Base-by-base conservation (phyloP, 345 rosid genomes). In the Noccaea bulbosa region DNA sequence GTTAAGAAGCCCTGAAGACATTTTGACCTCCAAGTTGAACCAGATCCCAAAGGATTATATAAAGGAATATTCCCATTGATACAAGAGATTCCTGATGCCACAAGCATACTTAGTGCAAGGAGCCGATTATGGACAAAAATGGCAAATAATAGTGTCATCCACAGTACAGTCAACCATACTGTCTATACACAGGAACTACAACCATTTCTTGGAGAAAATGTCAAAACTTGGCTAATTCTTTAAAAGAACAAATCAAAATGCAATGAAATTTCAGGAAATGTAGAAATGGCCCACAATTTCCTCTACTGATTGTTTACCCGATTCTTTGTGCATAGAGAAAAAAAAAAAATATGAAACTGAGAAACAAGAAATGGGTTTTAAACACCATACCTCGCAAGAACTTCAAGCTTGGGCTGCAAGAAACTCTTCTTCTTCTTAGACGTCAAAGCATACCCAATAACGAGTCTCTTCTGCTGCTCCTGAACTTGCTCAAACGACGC, bases 401-500 rank as follows among this genome's bases (percentile, higher is more conserved):
- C 63, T 80, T 86, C 91, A 65, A 92, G 87, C 70, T 86, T 82
- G 44, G 98, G 98, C 78, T 86, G 89, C 85, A 92, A 80, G 75
- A 92, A 92, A 78, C 96, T 89, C 77, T 81, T 83, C 78, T 78
- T 90, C 87, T 92, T 92, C 90, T 92, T 92, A 15, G 86, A 72
- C 10, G 95, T 89, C 78, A 92, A 79, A 74, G 98, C 96, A 69
- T 92, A 88, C 34, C 98, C 98, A 59, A 92, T 87, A 24, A 86
- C 86, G 32, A 79, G 78, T 30, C 61, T 73, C 46, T 74, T 20
- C 7, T 56, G 5, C 30, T 65, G 39, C 33, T 53, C 43, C 27
- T 62, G 34, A 12, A 2, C 48, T 54, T 65, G 59, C 8, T 62
- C 35, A 65, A 34, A 65, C 71, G 76, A 7, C 62, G 61, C n/a